Base-by-base conservation (phyloP, 768 basidiomycete species). In the Termitomyces sp. region DNA sequence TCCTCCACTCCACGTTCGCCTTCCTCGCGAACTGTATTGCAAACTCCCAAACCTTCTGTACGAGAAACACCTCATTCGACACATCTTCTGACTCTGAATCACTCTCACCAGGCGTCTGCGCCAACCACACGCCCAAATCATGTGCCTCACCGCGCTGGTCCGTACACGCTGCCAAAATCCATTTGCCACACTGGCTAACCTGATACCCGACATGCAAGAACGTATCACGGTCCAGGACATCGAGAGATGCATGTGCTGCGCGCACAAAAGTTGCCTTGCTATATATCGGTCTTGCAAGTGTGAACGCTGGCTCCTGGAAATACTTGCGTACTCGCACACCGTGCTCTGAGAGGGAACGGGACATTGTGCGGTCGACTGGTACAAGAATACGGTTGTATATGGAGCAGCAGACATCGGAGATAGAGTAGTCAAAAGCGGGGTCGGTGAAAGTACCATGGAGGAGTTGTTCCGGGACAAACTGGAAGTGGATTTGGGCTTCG, bases 111-210 rank as follows among this genome's bases (percentile, higher is more conserved):
- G 63, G 64, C 33, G 68, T 70, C 44, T 82, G 80, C n/a, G 77
- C 78, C 26, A 86, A 66, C 85, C 88, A 89, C 8, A 87, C 82
- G 8, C 80, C 82, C 28, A 86, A 65, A 59, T 89, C 84, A 63
- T 88, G 83, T 16, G 79, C 83, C 67, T 94, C 90, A 2, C 90
- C 92, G 1, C 87, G 77, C 67, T 92, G 84, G 65, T 94, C 92
- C 6, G 89, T 73, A 64, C 86, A 88, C 32, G 83, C 77, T n/a
- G 83, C 83, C 18, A 90, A 66, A 6, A 93, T 75, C 92, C 92
- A 94, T 67, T 86, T 87, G 10, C 86, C 80, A 58, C 87, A 88
- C 5, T 68, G 63, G 12, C 87, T 86, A 2, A 87, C 59, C 42
- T 72, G 77, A 68, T 94, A 94, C 2, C 83, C 92, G 40, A 93